phyloP scores from a whole-genome alignment of 2,329 filamentous ascomycete species.

The Triangularia verruculosa region DNA sequence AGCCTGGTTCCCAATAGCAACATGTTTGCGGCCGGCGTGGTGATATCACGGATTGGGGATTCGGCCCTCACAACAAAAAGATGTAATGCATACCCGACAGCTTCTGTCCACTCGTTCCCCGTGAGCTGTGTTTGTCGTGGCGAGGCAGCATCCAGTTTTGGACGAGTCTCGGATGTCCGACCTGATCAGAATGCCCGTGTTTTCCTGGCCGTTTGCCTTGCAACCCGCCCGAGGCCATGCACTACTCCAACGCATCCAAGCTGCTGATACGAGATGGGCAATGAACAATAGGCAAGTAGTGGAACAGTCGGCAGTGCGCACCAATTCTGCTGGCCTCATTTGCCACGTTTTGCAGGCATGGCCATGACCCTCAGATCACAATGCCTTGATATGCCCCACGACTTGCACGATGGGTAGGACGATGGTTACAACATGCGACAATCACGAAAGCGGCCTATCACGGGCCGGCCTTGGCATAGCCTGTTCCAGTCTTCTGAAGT shows the following conservation, averaged over 20 bases:
- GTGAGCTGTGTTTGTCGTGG: not conserved
- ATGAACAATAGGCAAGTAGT: not conserved
- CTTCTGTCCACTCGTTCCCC: not conserved
- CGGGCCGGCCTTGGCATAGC: not conserved
- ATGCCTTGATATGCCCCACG: not conserved
- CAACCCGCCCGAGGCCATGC: not conserved
- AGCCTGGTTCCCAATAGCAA: not conserved
- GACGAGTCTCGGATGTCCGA: not conserved
- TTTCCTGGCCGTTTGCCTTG: not conserved
- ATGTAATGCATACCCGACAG: slow-evolving; percentile 11
- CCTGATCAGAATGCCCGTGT: not conserved
- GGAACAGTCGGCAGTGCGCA: not conserved
- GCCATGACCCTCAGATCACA: not conserved
- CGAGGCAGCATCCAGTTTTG: not conserved
- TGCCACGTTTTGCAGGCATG: not conserved
- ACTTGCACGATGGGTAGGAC: not conserved
- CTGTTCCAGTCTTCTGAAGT: not conserved
- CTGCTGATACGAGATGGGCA: not conserved
- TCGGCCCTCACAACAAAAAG: not conserved
- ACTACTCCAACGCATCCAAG: not conserved
- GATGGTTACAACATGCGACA: not conserved
- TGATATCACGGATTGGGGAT: slow-evolving; percentile 1
- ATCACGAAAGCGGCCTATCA: not conserved
- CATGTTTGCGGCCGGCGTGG: slow-evolving; percentile 6
- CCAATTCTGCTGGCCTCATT: not conserved